A percentile compares a stretch with the other conserved stretches of the same genome.
These are phyloP conservation scores for Mucor circinelloides DNA, from an alignment of 371 early-diverging fungal species.

Conservation along the genomic window DNA sequence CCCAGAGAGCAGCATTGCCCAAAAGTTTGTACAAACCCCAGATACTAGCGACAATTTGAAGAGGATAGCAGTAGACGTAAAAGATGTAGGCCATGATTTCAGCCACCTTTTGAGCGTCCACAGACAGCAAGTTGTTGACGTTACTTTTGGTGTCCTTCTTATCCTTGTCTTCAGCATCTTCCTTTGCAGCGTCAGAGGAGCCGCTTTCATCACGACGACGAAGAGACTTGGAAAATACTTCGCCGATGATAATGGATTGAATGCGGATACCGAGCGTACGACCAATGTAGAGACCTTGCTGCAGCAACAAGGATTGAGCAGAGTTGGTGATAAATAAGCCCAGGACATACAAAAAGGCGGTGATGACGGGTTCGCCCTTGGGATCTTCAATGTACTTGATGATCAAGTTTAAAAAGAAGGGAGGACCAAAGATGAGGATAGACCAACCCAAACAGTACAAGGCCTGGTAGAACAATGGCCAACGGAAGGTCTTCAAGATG, in stretches of 20 bases:
- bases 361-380: slow-evolving; percentile 27
- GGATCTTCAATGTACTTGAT: slow-evolving; percentile 56
- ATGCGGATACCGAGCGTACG: slow-evolving; percentile 57
- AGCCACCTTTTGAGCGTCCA: slow-evolving; percentile 60
- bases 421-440: slow-evolving; percentile 57
- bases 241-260: slow-evolving; percentile 63
- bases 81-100: slow-evolving; percentile 57
- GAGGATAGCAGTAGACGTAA: slow-evolving; percentile 61
- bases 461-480: slow-evolving; percentile 42
- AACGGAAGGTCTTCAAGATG: slow-evolving; percentile 40
- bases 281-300: slow-evolving; percentile 61
- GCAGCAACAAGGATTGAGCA: slow-evolving; percentile 48
- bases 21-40: slow-evolving; percentile 66
- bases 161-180: background rate
- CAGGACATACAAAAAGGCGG: slow-evolving; percentile 64
- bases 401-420: slow-evolving; percentile 60
- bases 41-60: slow-evolving; percentile 61
- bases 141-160: slow-evolving; percentile 30
- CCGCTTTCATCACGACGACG: slow-evolving; percentile 55
- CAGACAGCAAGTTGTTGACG: slow-evolving; percentile 58
- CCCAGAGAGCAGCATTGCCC: slow-evolving; percentile 67
- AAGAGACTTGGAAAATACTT: slow-evolving; percentile 61
- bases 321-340: slow-evolving; percentile 59
- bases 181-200: background rate
- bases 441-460: slow-evolving; percentile 54